Conservation (phyloP, 306 rosid species). For the Cucumis sativus region Cucumber_9930_V3 NC_026655.2:23253001-23253500, state of each 20-base stretch:
- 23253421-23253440: slow-evolving; percentile 14
- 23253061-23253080: slow-evolving; percentile 71
- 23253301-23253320: slow-evolving; percentile 86
- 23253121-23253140: slow-evolving; percentile 85
- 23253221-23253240: not conserved
- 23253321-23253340: slow-evolving; percentile 85
- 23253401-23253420: slow-evolving; percentile 41
- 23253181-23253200: slow-evolving; percentile 54
- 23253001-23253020: not conserved
- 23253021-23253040: slow-evolving; percentile 34
- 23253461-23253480: not conserved
- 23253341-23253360: slow-evolving; percentile 81
- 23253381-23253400: slow-evolving; percentile 60
- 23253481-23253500: slow-evolving; percentile 40
- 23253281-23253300: slow-evolving; percentile 34
- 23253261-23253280: not conserved
- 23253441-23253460: not conserved
- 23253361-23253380: slow-evolving; percentile 33
- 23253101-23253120: slow-evolving; percentile 89
- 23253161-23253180: slow-evolving; percentile 82
- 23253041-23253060: slow-evolving; percentile 88
- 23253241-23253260: not conserved
- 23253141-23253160: slow-evolving; percentile 98
- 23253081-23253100: slow-evolving; percentile 84
- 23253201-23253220: not conserved